phyloP scores from a whole-genome alignment of 257 asterid species.

The Gentiana straminea region DNA sequence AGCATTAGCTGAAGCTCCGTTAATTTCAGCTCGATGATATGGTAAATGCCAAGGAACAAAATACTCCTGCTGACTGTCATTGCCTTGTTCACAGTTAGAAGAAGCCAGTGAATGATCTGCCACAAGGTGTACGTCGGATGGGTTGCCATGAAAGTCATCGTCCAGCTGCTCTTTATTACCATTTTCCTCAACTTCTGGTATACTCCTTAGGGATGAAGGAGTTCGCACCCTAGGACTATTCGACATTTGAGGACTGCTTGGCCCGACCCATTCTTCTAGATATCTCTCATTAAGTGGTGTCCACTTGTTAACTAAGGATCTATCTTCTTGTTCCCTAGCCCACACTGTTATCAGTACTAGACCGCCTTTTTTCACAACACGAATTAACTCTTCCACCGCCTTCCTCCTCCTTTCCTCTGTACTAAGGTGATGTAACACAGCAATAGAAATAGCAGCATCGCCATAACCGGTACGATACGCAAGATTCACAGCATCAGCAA shows the following conservation, averaged over 20 bases:
- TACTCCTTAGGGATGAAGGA: conserved; percentile 57
- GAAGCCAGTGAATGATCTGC: conserved; percentile 16
- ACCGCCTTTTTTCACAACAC: conserved; percentile 71
- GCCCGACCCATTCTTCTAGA: conserved; percentile 82
- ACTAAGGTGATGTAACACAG: conserved; percentile 93
- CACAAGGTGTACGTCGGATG: conserved; percentile 13
- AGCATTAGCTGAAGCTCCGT: conserved; percentile 80
- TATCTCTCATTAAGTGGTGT: conserved; percentile 75
- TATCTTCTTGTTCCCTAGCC: conserved; percentile 95
- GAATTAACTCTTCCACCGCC: conserved; percentile 82
- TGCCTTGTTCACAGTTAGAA: conserved; percentile 13
- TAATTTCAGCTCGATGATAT: conserved; percentile 89
- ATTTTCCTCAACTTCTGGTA: conserved; percentile 67
- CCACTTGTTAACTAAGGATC: conserved; percentile 72
- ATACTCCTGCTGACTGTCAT: conserved; percentile 60
- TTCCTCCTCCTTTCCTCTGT: conserved; percentile 73
- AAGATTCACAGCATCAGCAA: conserved; percentile 91
- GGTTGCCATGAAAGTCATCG: background rate
- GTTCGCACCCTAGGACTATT: conserved; percentile 20
- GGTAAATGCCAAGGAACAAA: conserved; percentile 99
- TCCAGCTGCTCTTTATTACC: conserved; percentile 19
- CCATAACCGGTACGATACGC: conserved; percentile 78
- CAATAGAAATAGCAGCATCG: conserved; percentile 94
- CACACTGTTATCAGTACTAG: conserved; percentile 86
- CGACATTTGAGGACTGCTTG: conserved; percentile 47